A percentile compares a stretch with the other conserved stretches of the same genome.
These are phyloP conservation scores for Colletotrichum magnum DNA, from an alignment of 2,329 filamentous ascomycete genomes.

Conservation along the genomic window DNA sequence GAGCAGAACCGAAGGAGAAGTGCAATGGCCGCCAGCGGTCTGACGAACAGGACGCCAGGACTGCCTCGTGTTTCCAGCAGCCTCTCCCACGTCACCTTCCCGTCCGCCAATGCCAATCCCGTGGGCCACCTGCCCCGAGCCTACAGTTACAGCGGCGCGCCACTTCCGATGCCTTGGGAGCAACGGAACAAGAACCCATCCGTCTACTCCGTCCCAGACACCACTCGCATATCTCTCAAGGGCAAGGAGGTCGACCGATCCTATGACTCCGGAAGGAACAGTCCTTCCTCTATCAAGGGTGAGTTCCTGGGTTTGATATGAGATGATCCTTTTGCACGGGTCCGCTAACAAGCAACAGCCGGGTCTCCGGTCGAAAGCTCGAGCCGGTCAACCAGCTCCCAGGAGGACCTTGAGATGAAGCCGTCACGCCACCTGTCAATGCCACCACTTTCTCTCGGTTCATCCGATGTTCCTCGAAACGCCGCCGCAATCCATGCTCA, in stretches of 20 bases:
- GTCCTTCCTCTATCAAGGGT: slow-evolving; percentile 56
- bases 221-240: slow-evolving; percentile 52
- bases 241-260: slow-evolving; percentile 59
- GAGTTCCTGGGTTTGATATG: slow-evolving; percentile 23
- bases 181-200: slow-evolving; percentile 47
- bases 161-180: slow-evolving; percentile 46
- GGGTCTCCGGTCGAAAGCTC: slow-evolving; percentile 53
- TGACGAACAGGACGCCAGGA: slow-evolving; percentile 55
- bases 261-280: slow-evolving; percentile 51
- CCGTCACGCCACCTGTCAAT: slow-evolving; percentile 42
- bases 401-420: slow-evolving; percentile 58
- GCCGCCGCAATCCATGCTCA: slow-evolving; percentile 33
- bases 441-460: slow-evolving; percentile 12
- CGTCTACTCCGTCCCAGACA: slow-evolving; percentile 48
- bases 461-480: slow-evolving; percentile 7
- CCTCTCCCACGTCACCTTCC: slow-evolving; percentile 63
- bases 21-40: slow-evolving; percentile 59
- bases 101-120: slow-evolving; percentile 56
- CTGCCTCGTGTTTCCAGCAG: slow-evolving; percentile 63
- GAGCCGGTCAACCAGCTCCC: slow-evolving; percentile 54
- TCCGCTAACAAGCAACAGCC: slow-evolving; percentile 28
- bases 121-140: slow-evolving; percentile 56
- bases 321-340: background rate
- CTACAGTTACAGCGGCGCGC: slow-evolving; percentile 60
- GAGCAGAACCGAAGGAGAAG: slow-evolving; percentile 66